Evolutionary conservation across 1,139 yeast genomes (phyloP), one percentile per base, ranked within the genome.

Genomic region (Yamadazyma taylorii): DNA sequence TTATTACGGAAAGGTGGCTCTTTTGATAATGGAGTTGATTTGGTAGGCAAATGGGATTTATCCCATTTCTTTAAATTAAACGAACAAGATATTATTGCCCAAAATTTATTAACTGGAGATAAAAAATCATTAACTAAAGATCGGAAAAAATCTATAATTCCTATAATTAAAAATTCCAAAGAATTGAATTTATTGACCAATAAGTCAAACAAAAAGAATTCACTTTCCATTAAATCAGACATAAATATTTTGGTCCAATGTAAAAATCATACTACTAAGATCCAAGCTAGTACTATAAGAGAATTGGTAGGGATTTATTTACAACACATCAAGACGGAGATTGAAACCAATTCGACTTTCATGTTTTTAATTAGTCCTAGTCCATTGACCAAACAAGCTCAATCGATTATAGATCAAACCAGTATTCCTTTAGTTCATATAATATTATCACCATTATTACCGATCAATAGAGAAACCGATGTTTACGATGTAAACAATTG

Each of bases 11-110:
- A 58, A 4, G 95, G 95, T 2, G 92, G 94, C 0, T 67, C 86
- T 0, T 75, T 76, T 43, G 95, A 86, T 52, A 74, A 77, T 35
- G 95, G 95, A 0, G 69, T 85, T 5, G 95, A 86, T 55, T 63
- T 85, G 1, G 60, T 71, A 11, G 87, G 86, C 0, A 62, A 63
- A 32, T 81, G 88, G 88, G 66, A 78, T 40, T 52, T 81, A 19
- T 35, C 47, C 2, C 53, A 52, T 16, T 66, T 58, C 43, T 56
- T 58, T 45, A 40, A 50, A 15, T 17, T 45, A 5, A 46, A 47
- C 30, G 38, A 43, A 33, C 26, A 31, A 16, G 38, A 32, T 13
- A 42, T 48, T 6, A 34, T 25, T 9, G 33, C 36, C 7, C 16
- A 33, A 15, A 14, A 16, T 5, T 13, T 22, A 3, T 30, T 29